Base-by-base conservation (phyloP, 495 filamentous ascomycete genomes). In the Aspergillus wentii region DNA sequence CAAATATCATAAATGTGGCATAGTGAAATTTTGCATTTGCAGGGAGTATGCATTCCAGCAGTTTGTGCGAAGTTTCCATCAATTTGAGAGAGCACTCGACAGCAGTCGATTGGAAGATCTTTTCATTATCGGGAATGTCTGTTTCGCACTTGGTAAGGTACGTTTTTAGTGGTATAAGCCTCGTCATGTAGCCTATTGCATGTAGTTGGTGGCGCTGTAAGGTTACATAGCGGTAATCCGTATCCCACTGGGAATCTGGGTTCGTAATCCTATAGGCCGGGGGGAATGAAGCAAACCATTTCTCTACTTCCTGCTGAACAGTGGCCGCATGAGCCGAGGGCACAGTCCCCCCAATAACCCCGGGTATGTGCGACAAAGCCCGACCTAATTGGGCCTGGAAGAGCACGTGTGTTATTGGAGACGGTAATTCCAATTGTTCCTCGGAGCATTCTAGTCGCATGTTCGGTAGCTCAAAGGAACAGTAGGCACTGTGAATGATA, bases 1-100 rank as follows among this genome's bases (percentile, higher is more conserved):
- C 69, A 33, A 78, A 76, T 10, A 75, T 58, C 30, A 66, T 56
- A 34, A 76, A 76, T n/a, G 69, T 63, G 25, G 73, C 64, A 29
- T 71, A 60, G 31, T 76, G 67, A 30, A 74, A 76, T 36, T 68
- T 72, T 17, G 64, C 63, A 31, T 69, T 67, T 4, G 56, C 48
- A 8, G 71, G 69, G 10, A 54, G 61, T 8, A 70, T 39, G 20
- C 54, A 56, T 8, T 71, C 56, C 38, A 68, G 67, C 7, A 75
- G 59, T 13, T 25, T 42, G 31, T 56, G 62, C 17, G 67, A 61
- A 3, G 61, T 51, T 17, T 62, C 44, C 41, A 74, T 60, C 14
- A 74, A 32, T 16, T 59, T 65, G 13, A 75, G 30, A 1, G 61
- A 56, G 11, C 62, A 56, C 0, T 68, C 55, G 5, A 74, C 51